Evolutionary conservation across 2,329 filamentous ascomycete species (phyloP).

Genomic region (Talaromyces sp.): DNA sequence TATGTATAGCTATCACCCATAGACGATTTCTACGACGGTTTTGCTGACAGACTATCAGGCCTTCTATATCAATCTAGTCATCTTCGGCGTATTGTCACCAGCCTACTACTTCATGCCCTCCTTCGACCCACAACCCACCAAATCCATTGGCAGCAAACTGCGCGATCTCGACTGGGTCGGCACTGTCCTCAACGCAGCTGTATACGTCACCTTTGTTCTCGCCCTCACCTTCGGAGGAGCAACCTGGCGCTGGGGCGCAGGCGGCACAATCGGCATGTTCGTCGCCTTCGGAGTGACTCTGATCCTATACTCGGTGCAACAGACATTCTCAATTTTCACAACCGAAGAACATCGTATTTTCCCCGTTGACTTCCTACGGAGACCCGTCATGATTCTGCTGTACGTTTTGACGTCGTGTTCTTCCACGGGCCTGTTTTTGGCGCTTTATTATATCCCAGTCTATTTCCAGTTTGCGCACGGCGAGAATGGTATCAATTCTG

Average conservation of each 20-base stretch:
- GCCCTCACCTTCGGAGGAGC: slow-evolving; percentile 49
- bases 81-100: slow-evolving; percentile 41
- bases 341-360: not conserved
- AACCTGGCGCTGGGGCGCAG: slow-evolving; percentile 45
- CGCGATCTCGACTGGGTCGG: slow-evolving; percentile 15
- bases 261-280: slow-evolving; percentile 44
- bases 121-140: slow-evolving; percentile 20
- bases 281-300: slow-evolving; percentile 43
- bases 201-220: slow-evolving; percentile 40
- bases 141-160: slow-evolving; percentile 11
- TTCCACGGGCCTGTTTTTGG: not conserved
- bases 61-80: slow-evolving; percentile 51
- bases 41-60: not conserved
- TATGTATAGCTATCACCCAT: not conserved
- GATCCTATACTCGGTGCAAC: slow-evolving; percentile 42
- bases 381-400: not conserved
- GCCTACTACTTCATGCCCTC: slow-evolving; percentile 40
- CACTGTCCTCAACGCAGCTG: slow-evolving; percentile 38
- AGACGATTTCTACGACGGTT: not conserved
- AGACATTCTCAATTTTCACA: slow-evolving; percentile 4
- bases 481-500: slow-evolving; percentile 29
- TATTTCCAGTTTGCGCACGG: slow-evolving; percentile 48
- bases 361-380: not conserved
- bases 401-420: not conserved
- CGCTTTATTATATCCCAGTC: slow-evolving; percentile 50